Evolutionary conservation across 495 filamentous ascomycete species (phyloP), one percentile per base, ranked within the genome.

Genomic region (Daldinia caldariorum): DNA sequence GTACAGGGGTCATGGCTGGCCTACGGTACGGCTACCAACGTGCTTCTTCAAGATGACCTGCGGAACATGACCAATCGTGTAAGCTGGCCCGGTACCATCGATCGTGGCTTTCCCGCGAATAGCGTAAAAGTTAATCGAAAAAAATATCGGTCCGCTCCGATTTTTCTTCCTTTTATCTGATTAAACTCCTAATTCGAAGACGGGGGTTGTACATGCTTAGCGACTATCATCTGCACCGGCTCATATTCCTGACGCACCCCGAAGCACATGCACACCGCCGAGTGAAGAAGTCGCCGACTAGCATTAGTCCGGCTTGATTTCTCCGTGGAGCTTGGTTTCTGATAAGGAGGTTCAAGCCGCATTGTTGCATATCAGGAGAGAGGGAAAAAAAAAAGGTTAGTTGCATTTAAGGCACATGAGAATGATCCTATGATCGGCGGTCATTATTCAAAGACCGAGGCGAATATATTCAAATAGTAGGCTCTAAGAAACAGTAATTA

Each of bases 191-290:
- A 56, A 56, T 61, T 67, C 60, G 39, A 65, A 45, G 43, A 60
- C 12, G 29, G 31, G 6, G 55, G 50, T 54, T 59, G 63, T 53
- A 55, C 59, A 51, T 62, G 35, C 26, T 3, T 26, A 26, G 26
- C 1, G 50, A 57, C 68, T 47, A 63, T 54, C 32, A 18, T 50
- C 50, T 62, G 50, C 39, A 58, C 32, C 50, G 32, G 62, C 58
- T 50, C 62, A 63, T 64, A 68, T 61, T 61, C 35, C 60, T 61
- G 69, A 72, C 26, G 69, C 69, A 72, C 55, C 43, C 59, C 35
- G 29, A 58, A 39, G 63, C 69, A 58, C 54, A 67, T 72, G 64
- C 69, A 72, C 54, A 37, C 47, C 65, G 39, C 69, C 69, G 69
- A 58, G 34, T 37, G 61, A 31, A 50, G 39, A 55, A 43, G 39